Evolutionary conservation across 768 basidiomycete species (phyloP).

Genomic region (Tulasnella sp.): DNA sequence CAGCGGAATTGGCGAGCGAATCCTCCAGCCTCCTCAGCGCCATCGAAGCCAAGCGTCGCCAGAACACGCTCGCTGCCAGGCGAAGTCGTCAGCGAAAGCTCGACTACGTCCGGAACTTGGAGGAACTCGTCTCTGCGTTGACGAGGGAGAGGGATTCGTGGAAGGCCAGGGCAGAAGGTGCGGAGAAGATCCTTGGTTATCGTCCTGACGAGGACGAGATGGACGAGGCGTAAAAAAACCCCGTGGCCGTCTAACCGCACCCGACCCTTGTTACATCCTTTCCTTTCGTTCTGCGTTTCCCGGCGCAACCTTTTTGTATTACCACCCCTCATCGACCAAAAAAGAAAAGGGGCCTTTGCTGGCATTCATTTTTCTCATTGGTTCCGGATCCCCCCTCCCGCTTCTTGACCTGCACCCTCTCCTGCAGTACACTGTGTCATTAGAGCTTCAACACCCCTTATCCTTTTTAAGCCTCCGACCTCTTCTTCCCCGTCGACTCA

Average conservation of each 20-base stretch:
- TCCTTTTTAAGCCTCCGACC: background rate
- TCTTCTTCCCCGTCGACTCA: background rate
- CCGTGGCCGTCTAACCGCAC: too few species aligned
- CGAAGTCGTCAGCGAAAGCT: slow-evolving; percentile 69
- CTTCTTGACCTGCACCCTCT: background rate
- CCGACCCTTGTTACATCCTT: background rate
- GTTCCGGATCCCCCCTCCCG: too few species aligned
- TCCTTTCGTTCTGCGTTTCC: background rate
- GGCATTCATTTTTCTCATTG: too few species aligned
- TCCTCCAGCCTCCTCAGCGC: slow-evolving; percentile 30
- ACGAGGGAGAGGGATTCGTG: slow-evolving; percentile 55
- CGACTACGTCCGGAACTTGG: slow-evolving; percentile 57
- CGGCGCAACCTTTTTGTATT: background rate
- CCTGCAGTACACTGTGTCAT: background rate
- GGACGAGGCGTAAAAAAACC: slow-evolving; percentile 1
- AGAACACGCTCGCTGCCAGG: slow-evolving; percentile 81
- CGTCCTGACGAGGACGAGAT: slow-evolving; percentile 8
- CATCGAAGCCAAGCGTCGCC: slow-evolving; percentile 68
- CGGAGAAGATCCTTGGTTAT: slow-evolving; percentile 15
- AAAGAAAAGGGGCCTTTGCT: too few species aligned
- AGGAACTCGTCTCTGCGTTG: slow-evolving; percentile 46
- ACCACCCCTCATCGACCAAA: too few species aligned
- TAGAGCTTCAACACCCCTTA: background rate
- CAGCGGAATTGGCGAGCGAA: slow-evolving; percentile 37
- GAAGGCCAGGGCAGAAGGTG: slow-evolving; percentile 31